Conservation (phyloP, 1,284 basidiomycete species). For the Austroboletus rostrupii region DNA sequence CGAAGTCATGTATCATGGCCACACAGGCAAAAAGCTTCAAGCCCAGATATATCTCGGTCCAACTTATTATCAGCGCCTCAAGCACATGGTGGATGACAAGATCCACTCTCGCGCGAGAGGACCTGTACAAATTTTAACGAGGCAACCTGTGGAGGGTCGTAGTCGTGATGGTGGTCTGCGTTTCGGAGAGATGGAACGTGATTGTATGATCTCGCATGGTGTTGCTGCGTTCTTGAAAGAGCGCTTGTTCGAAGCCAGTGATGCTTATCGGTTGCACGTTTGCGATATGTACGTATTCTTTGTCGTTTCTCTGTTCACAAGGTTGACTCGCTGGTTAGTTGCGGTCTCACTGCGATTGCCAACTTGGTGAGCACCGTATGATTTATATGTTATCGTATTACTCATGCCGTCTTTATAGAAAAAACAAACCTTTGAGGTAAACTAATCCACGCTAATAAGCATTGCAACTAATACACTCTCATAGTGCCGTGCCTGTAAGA, state of each 20-base stretch:
- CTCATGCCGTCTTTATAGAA: conserved; percentile 43
- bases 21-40: conserved; percentile 94
- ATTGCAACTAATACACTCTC: conserved; percentile 3
- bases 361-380: conserved; percentile 62
- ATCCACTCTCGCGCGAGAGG: conserved; percentile 97
- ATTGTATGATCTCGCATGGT: conserved; percentile 99
- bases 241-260: conserved; percentile 88
- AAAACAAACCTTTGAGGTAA: conserved; percentile 80
- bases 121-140: conserved; percentile 95
- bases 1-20: conserved; percentile 98
- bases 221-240: conserved; percentile 97
- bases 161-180: conserved; percentile 97
- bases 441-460: neutral
- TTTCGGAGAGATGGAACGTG: conserved; percentile 99
- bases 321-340: conserved; percentile 46
- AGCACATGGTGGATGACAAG: conserved; percentile 99
- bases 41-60: conserved; percentile 98
- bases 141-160: conserved; percentile 99
- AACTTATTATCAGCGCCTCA: conserved; percentile 98
- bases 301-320: neutral
- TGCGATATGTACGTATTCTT: conserved; percentile 80
- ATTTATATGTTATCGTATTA: conserved; percentile 4
- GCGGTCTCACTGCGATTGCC: conserved; percentile 91
- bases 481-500: conserved; percentile 86
- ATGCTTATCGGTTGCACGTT: conserved; percentile 94